A percentile compares a stretch with the other conserved stretches of the same genome.
These are phyloP conservation scores for Leccinum variicolor DNA, from an alignment of 768 basidiomycete species.

Conservation along the genomic window DNA sequence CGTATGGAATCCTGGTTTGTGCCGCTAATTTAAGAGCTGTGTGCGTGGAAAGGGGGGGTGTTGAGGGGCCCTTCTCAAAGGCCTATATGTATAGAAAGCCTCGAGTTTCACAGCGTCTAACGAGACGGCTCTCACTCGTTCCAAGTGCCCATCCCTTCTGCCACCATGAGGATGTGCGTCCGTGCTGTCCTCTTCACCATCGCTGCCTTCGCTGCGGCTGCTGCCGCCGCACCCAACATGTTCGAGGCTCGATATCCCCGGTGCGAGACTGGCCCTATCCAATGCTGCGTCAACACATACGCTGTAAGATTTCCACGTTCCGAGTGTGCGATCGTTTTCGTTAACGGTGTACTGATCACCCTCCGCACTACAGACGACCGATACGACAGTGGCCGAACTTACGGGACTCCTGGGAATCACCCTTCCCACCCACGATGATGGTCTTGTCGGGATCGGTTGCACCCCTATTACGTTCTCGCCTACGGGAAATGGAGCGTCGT, in stretches of 20 bases:
- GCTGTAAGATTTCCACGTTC: neutral
- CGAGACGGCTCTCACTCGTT: neutral
- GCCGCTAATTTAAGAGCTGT: neutral
- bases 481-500: neutral
- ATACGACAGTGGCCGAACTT: neutral
- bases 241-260: neutral
- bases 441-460: conserved; percentile 10
- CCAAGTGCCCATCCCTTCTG: neutral
- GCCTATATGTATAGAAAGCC: conserved; percentile 10
- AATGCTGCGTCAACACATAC: conserved; percentile 9
- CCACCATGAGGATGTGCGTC: conserved; percentile 2
- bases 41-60: neutral
- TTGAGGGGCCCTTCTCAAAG: neutral
- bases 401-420: neutral
- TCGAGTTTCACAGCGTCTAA: neutral
- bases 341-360: neutral
- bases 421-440: neutral
- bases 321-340: too few relatives aligned
- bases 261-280: conserved; percentile 11
- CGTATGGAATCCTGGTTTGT: too few relatives aligned
- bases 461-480: neutral
- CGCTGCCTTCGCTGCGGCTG: conserved; percentile 9
- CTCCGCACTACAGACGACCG: neutral
- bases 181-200: conserved; percentile 7
- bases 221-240: conserved; percentile 4